A percentile compares a stretch with the other conserved stretches of the same genome.
These are phyloP conservation scores for Wickerhamiella kurtzmanii DNA, from an alignment of 805 yeast species.

Conservation along the genomic window DNA sequence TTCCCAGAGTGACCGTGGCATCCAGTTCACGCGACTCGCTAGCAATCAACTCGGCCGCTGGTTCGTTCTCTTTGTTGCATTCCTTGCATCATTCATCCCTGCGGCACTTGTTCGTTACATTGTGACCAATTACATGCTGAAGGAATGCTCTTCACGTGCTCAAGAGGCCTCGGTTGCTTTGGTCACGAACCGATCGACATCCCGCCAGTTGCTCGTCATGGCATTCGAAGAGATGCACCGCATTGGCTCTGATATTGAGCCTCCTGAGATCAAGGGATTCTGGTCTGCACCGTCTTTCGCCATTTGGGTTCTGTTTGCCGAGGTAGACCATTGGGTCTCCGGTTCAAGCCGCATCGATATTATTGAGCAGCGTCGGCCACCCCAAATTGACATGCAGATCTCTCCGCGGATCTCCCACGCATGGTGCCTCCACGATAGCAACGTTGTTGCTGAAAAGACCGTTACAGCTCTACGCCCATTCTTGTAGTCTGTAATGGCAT, in stretches of 20 bases:
- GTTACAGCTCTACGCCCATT: neutral
- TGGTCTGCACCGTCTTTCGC: conserved; percentile 33
- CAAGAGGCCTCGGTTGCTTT: conserved; percentile 21
- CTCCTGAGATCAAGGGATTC: conserved; percentile 27
- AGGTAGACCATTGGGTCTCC: conserved; percentile 54
- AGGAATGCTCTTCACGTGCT: conserved; percentile 5
- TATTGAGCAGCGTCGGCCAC: conserved; percentile 27
- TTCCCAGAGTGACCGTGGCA: conserved; percentile 34
- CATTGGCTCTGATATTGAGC: conserved; percentile 32
- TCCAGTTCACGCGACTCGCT: conserved; percentile 21
- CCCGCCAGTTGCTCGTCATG: conserved; percentile 41
- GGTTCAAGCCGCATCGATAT: conserved; percentile 36
- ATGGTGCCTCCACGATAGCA: conserved; percentile 46
- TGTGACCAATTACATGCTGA: conserved; percentile 8
- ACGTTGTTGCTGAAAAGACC: conserved; percentile 32
- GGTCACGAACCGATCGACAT: conserved; percentile 31
- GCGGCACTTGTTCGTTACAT: neutral
- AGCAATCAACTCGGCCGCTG: conserved; percentile 9
- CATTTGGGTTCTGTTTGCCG: conserved; percentile 47
- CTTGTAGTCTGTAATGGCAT: neutral
- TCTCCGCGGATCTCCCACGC: conserved; percentile 39
- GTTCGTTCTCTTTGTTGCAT: conserved; percentile 1
- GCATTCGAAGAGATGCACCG: conserved; percentile 46
- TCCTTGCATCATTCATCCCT: conserved; percentile 6
- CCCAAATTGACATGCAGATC: conserved; percentile 25